phyloP scores from a whole-genome alignment of 306 rosid species.

The Castanea sativa region DNA sequence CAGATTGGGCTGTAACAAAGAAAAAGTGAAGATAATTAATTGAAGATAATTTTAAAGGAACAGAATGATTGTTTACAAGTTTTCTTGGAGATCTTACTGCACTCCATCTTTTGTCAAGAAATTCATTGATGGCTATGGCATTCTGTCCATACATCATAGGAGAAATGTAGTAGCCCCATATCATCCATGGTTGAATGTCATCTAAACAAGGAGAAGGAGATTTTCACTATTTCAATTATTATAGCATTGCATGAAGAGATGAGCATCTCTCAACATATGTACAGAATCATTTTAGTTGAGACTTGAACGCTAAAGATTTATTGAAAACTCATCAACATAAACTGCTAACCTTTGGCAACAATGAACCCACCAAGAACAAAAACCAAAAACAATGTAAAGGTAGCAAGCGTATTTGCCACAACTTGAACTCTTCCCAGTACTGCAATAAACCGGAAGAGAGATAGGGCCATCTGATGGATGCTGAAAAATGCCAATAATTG shows the following conservation, averaged over 20 bases:
- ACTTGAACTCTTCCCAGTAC: constrained; percentile 73
- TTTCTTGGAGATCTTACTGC: constrained; percentile 39
- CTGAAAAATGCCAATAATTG: constrained; percentile 84
- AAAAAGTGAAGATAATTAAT: constrained; percentile 12
- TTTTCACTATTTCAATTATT: not conserved
- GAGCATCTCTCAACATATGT: not conserved
- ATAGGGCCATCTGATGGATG: constrained; percentile 71
- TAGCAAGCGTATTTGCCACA: constrained; percentile 60
- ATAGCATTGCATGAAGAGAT: not conserved
- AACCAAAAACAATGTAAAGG: constrained; percentile 56
- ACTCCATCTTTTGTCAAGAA: constrained; percentile 85
- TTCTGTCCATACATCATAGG: constrained; percentile 95
- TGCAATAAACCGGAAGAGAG: constrained; percentile 81
- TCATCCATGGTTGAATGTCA: constrained; percentile 69
- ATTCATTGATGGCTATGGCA: constrained; percentile 78
- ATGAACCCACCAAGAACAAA: constrained; percentile 90
- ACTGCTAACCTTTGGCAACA: constrained; percentile 59
- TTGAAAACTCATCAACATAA: not conserved
- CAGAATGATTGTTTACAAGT: not conserved
- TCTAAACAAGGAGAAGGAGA: constrained; percentile 30
- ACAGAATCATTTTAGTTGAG: not conserved
- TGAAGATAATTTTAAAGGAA: constrained; percentile 2
- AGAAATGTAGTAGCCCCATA: constrained; percentile 78
- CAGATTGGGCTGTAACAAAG: constrained; percentile 35
- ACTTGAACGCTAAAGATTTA: not conserved